phyloP scores from a whole-genome alignment of 1,284 basidiomycete species.

The Ganoderma boninense region DNA sequence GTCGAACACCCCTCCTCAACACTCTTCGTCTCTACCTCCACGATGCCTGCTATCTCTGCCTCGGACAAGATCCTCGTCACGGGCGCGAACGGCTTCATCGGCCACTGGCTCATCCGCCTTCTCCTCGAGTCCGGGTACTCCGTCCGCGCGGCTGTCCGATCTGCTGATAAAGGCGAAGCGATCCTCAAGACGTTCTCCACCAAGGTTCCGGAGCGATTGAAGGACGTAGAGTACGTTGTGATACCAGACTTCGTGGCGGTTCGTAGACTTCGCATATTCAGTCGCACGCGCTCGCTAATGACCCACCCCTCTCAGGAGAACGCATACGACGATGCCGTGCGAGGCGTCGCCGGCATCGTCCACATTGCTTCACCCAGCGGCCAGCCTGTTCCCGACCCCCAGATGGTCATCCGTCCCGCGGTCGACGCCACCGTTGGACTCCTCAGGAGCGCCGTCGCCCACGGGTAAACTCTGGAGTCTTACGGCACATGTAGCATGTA shows the following conservation, averaged over 20 bases:
- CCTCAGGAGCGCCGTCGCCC: background rate
- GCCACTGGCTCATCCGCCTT: conserved; percentile 46
- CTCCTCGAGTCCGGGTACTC: conserved; percentile 52
- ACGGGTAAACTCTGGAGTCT: background rate
- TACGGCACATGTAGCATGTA: background rate
- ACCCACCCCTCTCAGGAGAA: conserved; percentile 13
- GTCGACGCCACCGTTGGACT: conserved; percentile 13
- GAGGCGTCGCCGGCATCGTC: conserved; percentile 40
- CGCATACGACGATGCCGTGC: conserved; percentile 27
- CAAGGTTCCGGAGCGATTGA: conserved; percentile 45
- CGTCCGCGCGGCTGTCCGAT: conserved; percentile 67
- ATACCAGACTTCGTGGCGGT: conserved; percentile 64
- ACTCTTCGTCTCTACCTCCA: background rate
- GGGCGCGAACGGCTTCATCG: conserved; percentile 53
- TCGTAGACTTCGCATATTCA: conserved; percentile 16
- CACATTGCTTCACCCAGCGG: conserved; percentile 55
- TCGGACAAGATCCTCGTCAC: conserved; percentile 45
- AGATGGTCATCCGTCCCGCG: conserved; percentile 31
- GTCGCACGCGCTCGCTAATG: background rate
- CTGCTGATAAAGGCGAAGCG: conserved; percentile 56
- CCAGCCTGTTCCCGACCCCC: conserved; percentile 43
- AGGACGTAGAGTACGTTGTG: conserved; percentile 52
- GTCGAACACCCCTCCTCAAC: background rate
- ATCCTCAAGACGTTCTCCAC: conserved; percentile 53
- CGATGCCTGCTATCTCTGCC: conserved; percentile 34